Evolutionary conservation across 306 rosid species (phyloP).

Genomic region (Vigna unguiculata): DNA sequence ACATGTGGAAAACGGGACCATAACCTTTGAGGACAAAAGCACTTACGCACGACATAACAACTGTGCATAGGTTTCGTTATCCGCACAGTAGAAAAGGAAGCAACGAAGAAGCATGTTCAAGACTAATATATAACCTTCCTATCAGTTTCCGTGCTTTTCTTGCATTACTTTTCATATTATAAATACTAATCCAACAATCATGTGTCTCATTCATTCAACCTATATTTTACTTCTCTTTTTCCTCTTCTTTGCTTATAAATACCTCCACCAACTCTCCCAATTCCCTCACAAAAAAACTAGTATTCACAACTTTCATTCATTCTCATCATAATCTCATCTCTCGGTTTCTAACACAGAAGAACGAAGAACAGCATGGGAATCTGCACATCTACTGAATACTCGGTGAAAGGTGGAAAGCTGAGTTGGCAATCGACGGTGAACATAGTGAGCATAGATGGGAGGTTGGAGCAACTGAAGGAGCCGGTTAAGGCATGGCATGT

Average conservation of each 20-base stretch:
- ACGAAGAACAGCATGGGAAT: conserved; percentile 57
- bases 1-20: background rate
- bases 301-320: background rate
- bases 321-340: background rate
- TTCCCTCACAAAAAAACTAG: background rate
- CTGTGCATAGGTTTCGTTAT: background rate
- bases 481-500: conserved; percentile 56
- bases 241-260: conserved; percentile 41
- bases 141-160: conserved; percentile 20
- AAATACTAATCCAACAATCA: background rate
- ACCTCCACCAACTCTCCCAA: background rate
- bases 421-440: conserved; percentile 47
- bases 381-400: conserved; percentile 57
- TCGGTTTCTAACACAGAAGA: background rate
- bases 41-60: background rate
- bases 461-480: conserved; percentile 58
- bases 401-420: conserved; percentile 38
- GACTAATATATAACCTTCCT: conserved; percentile 2
- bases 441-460: conserved; percentile 61
- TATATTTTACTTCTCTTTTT: conserved; percentile 3
- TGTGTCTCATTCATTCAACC: background rate
- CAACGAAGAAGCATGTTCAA: conserved; percentile 2
- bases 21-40: background rate
- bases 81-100: conserved; percentile 7
- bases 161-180: background rate